Percentiles rank a stretch among this genome's conserved stretches.
These are phyloP conservation scores for Linderniella brevidens DNA, from an alignment of 257 asterid genomes.

Conservation along the genomic window DNA sequence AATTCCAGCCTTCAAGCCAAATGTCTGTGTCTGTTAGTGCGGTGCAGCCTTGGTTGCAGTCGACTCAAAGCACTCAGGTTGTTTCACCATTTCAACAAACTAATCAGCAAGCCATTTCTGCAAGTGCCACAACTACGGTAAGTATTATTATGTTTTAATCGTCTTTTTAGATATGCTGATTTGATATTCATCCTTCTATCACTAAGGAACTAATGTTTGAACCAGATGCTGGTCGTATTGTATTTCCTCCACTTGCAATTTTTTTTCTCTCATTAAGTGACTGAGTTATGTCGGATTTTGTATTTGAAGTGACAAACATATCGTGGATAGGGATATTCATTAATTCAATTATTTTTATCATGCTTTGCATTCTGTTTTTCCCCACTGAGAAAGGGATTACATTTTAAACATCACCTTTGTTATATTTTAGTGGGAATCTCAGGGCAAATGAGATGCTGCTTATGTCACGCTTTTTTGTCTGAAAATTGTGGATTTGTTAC, in stretches of 20 bases:
- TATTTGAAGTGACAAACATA: neutral
- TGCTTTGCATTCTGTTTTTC: too few species aligned
- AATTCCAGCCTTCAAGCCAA: constrained; percentile 53
- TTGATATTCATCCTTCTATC: neutral
- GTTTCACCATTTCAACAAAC: constrained; percentile 47
- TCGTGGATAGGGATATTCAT: neutral
- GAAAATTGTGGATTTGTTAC: neutral
- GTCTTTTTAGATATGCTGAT: neutral
- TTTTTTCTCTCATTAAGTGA: neutral
- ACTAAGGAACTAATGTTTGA: neutral
- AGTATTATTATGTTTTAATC: neutral
- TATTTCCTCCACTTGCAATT: neutral
- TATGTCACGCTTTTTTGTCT: constrained; percentile 4
- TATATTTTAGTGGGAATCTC: too few species aligned
- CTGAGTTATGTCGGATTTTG: neutral
- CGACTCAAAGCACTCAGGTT: constrained; percentile 41
- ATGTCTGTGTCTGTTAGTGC: constrained; percentile 33
- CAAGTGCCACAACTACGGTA: constrained; percentile 23
- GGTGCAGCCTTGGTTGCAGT: constrained; percentile 54
- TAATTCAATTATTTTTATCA: neutral
- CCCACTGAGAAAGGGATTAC: too few species aligned
- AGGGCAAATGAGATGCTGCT: neutral
- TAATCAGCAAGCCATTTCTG: constrained; percentile 25
- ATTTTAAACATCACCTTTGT: too few species aligned
- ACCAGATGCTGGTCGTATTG: neutral